These are phyloP conservation scores for Fusarium setosum DNA, from an alignment of 2,329 filamentous ascomycete genomes.

Conservation along the genomic window DNA sequence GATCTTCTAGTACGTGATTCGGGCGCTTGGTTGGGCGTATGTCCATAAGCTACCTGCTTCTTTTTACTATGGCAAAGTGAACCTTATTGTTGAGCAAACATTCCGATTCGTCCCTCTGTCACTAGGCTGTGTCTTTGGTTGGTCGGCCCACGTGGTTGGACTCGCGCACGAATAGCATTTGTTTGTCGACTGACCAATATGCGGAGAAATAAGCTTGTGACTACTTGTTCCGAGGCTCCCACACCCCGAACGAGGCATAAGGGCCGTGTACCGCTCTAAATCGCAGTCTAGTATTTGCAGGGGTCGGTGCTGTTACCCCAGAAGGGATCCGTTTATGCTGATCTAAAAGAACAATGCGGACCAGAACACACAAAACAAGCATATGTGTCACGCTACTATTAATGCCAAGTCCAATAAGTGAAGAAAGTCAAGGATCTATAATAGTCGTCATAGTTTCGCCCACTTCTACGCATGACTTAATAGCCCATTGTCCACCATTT, in stretches of 20 bases:
- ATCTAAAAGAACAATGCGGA: constrained; percentile 3
- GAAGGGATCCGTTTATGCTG: constrained; percentile 6
- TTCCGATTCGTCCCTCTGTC: too few species aligned
- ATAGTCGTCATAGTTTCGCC: too few species aligned
- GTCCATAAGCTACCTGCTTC: too few species aligned
- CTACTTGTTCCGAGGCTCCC: background rate
- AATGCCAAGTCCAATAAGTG: background rate
- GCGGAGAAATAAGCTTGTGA: constrained; percentile 14
- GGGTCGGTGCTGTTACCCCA: constrained; percentile 14
- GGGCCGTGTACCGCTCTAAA: too few species aligned
- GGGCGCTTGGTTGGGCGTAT: background rate
- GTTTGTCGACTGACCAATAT: background rate
- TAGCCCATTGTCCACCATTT: too few species aligned
- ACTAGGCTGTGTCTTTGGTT: too few species aligned
- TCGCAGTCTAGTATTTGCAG: constrained; percentile 7
- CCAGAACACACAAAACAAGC: background rate
- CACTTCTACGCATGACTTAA: too few species aligned
- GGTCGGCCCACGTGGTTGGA: background rate
- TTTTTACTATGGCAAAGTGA: too few species aligned
- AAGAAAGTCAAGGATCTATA: too few species aligned
- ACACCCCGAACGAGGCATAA: background rate
- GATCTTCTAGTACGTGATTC: background rate
- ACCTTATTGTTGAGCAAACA: too few species aligned
- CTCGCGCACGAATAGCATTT: constrained; percentile 23
- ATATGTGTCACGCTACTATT: background rate